phyloP scores from a whole-genome alignment of 2,329 filamentous ascomycete genomes.

The Monosporascus sp. region DNA sequence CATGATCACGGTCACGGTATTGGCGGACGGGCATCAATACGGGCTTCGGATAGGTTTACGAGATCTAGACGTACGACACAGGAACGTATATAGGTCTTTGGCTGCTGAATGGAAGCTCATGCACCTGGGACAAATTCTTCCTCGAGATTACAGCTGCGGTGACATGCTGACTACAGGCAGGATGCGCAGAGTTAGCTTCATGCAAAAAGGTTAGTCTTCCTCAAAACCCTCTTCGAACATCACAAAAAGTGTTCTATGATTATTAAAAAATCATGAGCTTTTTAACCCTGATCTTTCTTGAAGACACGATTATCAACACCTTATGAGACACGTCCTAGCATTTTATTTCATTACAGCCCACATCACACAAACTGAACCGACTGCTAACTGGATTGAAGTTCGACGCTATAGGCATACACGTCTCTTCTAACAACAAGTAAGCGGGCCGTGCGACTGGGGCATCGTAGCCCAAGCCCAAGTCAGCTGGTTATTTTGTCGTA shows the following conservation, averaged over 20 bases:
- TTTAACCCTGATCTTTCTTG: constrained; percentile 60
- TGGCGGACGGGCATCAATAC: constrained; percentile 33
- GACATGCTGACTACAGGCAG: constrained; percentile 18
- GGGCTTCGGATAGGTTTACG: constrained; percentile 40
- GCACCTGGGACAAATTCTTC: constrained; percentile 18
- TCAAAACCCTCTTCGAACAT: constrained; percentile 5
- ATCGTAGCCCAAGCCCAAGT: constrained; percentile 3
- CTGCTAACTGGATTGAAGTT: background rate
- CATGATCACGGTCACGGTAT: constrained; percentile 30
- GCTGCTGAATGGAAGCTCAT: constrained; percentile 36
- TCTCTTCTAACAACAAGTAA: background rate
- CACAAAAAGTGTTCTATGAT: constrained; percentile 41
- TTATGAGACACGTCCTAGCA: constrained; percentile 45
- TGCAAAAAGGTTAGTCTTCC: constrained; percentile 40
- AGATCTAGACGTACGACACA: constrained; percentile 21
- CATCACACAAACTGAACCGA: background rate
- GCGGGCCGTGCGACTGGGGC: background rate
- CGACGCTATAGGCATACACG: background rate
- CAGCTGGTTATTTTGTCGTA: background rate
- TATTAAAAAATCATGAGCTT: constrained; percentile 56
- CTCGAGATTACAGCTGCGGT: constrained; percentile 9
- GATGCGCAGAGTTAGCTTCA: background rate
- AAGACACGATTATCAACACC: constrained; percentile 52
- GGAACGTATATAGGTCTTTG: constrained; percentile 42
- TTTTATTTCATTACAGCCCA: constrained; percentile 7